These are phyloP conservation scores for Chamaecyparis obtusa DNA, from an alignment of 75 land plant genomes.

Conservation along the genomic window DNA sequence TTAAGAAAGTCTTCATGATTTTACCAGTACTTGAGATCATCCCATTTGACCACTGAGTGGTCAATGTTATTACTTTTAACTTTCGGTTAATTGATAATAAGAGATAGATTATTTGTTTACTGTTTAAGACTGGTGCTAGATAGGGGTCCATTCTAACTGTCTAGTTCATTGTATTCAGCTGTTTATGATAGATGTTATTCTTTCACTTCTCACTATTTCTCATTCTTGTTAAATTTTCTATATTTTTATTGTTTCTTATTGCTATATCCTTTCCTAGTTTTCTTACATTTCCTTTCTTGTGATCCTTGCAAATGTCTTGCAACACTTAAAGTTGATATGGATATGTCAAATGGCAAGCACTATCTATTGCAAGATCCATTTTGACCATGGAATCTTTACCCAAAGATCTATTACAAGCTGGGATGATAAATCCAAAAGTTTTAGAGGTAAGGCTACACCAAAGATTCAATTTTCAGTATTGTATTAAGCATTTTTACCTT, in stretches of 20 bases:
- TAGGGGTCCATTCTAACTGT: background rate
- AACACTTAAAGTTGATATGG: background rate
- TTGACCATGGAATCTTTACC: slow-evolving; percentile 32
- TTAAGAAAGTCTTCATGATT: background rate
- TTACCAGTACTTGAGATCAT: background rate
- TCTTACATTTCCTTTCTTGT: background rate
- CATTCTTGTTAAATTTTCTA: background rate
- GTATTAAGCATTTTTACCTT: background rate
- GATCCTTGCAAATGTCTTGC: background rate
- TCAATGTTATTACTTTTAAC: background rate
- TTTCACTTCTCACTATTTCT: background rate
- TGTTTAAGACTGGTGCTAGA: background rate
- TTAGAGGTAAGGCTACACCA: slow-evolving; percentile 52
- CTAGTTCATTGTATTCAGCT: background rate
- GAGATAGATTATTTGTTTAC: background rate
- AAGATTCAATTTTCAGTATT: background rate
- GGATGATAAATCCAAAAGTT: slow-evolving; percentile 42
- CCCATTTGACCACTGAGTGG: background rate
- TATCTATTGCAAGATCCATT: slow-evolving; percentile 70
- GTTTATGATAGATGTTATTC: background rate
- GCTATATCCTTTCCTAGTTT: background rate
- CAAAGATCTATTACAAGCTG: slow-evolving; percentile 19
- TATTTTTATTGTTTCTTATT: background rate
- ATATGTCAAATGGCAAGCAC: slow-evolving; percentile 41
- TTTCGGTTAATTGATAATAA: background rate